Conservation (phyloP, 345 rosid species). For the Anastatica hierochuntica region DNA sequence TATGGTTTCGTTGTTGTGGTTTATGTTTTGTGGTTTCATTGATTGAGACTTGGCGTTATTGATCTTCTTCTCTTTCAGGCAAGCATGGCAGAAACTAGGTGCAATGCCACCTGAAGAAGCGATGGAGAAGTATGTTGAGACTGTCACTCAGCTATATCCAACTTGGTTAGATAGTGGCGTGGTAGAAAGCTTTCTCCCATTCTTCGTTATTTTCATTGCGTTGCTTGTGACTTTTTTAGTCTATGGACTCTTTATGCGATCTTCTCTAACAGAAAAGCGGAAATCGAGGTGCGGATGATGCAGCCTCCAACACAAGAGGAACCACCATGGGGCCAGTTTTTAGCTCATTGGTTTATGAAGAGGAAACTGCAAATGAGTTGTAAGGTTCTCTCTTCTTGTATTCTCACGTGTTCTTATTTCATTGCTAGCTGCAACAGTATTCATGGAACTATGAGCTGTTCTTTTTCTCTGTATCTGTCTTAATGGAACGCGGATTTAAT, state of each 20-base stretch:
- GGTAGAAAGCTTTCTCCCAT: slow-evolving; percentile 16
- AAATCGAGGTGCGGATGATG: slow-evolving; percentile 34
- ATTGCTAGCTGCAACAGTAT: no score
- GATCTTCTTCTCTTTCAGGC: no score
- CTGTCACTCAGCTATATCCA: slow-evolving; percentile 77
- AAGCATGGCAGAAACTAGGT: slow-evolving; percentile 93
- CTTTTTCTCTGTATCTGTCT: no score
- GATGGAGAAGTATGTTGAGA: slow-evolving; percentile 80
- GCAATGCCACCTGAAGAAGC: slow-evolving; percentile 95
- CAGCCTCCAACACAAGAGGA: slow-evolving; percentile 32
- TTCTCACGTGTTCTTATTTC: not conserved
- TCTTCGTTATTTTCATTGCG: not conserved
- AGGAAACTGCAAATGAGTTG: slow-evolving; percentile 72
- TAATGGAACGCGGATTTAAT: not conserved
- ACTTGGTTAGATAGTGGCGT: slow-evolving; percentile 59
- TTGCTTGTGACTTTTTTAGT: not conserved
- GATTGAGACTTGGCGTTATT: not conserved
- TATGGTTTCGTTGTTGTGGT: not conserved
- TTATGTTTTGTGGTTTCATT: not conserved
- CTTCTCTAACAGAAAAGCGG: slow-evolving; percentile 30
- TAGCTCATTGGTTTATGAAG: slow-evolving; percentile 74
- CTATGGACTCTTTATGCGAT: not conserved
- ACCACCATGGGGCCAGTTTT: slow-evolving; percentile 90
- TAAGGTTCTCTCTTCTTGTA: slow-evolving; percentile 38
- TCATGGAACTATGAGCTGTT: no score